Base-by-base conservation (phyloP, 2,329 filamentous ascomycete species). In the Chrysoporthe cubensis region DNA sequence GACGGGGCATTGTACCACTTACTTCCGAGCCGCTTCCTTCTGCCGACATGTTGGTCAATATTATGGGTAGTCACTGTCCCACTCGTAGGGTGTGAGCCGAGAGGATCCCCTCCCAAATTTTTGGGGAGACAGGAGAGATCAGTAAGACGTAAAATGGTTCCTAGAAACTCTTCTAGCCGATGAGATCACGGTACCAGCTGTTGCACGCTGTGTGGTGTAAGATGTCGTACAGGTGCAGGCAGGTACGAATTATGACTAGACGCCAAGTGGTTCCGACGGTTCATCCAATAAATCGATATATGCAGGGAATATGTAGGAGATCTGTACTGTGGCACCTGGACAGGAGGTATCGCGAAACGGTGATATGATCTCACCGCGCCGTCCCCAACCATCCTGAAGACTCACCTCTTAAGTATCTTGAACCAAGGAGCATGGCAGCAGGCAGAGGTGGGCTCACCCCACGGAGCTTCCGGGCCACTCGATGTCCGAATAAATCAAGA, bases 31-130 rank as follows among this genome's bases (percentile, higher is more conserved):
- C 34, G n/a, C 54, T 13, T 57, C 32, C 16, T 57, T 34, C 32
- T 40, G 32, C 54, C 54, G 54, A 57, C 54, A 57, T 57, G 32
- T n/a, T 57, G 16, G 34, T 16, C 18, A 56, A 9, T 37, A 57
- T n/a, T 57, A 5, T 14, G 34, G 32, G 16, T 8, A 18, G 7
- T 40, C 54, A 40, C 18, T 40, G 54, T 57, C 54, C 40, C 34
- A 40, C 54, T 57, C 13, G 50, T 54, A 52, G 26, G 26, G 9
- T 54, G 50, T 32, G 50, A 7, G 21, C 21, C 26, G 26, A 26
- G 37, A 40, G 37, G 37, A 40, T 7, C 37, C 37, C 37, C 37
- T 40, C 4, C 37, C 37, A 40, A 9, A 9, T 9, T 40, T 40
- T 40, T 40, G 37, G 37, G 37, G 37, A 9, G 37, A 40, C 37